phyloP scores from a whole-genome alignment of 805 yeast genomes.

The Zygoascus tannicola region DNA sequence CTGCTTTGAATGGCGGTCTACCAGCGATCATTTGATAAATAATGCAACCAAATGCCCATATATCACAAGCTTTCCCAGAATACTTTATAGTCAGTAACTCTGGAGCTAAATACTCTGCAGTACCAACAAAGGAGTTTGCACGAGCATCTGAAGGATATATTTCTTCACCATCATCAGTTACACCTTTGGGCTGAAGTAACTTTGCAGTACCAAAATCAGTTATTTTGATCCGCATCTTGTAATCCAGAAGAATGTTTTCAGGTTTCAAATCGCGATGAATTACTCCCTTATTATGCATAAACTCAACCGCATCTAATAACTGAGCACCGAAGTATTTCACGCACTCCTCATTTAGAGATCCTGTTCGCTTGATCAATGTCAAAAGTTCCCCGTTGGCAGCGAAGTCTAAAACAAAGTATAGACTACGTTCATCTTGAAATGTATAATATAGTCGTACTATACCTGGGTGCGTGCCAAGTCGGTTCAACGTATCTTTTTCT shows the following conservation, averaged over 20 bases:
- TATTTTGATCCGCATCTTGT: conserved; percentile 78
- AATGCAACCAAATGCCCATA: conserved; percentile 94
- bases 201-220: conserved; percentile 99
- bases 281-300: conserved; percentile 81
- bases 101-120: conserved; percentile 95
- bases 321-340: conserved; percentile 77
- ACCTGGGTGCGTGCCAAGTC: conserved; percentile 90
- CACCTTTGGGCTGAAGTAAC: conserved; percentile 37
- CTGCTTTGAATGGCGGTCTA: conserved; percentile 80
- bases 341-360: conserved; percentile 66
- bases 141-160: conserved; percentile 31
- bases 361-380: conserved; percentile 52
- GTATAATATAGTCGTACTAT: conserved; percentile 87
- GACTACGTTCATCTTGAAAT: conserved; percentile 80
- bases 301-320: conserved; percentile 80
- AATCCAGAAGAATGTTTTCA: conserved; percentile 78
- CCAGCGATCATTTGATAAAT: conserved; percentile 77
- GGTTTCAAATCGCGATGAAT: conserved; percentile 94
- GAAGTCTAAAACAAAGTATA: conserved; percentile 87
- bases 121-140: conserved; percentile 77
- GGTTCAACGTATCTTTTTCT: conserved; percentile 81
- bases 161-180: conserved; percentile 18
- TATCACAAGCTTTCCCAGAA: conserved; percentile 75
- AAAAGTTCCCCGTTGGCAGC: conserved; percentile 94
- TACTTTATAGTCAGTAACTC: conserved; percentile 69